Evolutionary conservation across 352 stramenopile genomes (phyloP), one percentile per base, ranked within the genome.

Genomic region (Phytophthora sansomeana): DNA sequence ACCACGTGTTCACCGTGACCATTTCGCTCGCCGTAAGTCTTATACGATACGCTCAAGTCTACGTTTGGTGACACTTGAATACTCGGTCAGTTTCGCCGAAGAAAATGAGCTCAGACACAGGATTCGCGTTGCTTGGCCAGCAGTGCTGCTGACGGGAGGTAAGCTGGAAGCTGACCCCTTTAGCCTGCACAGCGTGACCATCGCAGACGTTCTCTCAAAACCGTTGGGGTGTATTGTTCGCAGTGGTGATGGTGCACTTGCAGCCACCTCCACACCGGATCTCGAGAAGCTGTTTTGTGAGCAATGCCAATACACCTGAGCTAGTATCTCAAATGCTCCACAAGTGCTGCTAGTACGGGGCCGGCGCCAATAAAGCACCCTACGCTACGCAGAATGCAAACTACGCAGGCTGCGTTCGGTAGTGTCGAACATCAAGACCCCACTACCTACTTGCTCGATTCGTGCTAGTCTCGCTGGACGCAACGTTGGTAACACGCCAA

Each of bases 201-300:
- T 19, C 10, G 35, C 3, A 19, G 14, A 48, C 28, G 17, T 29
- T 48, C 8, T 48, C 29, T 48, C 17, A 48, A 48, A 48, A 53
- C 32, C 30, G 55, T 36, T 55, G 58, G 21, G 43, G 51, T 63
- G 28, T 52, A 63, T 33, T 68, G 19, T 58, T 63, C 14, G 30
- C 17, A 24, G 21, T 24, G 21, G 21, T 24, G 21, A 24, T 24
- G 21, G 21, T 24, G 21, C 21, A 24, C 21, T 24, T 24, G 21
- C 21, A 24, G 21, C 21, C 21, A 24, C 21, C 21, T 24, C 21
- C 21, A 24, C 21, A 24, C 21, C 21, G 21, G 1, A 24, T 3
- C 3, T 1, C 21, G n/a, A 24, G 21, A 24, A 24, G 21, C 21
- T 24, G 1, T 24, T 24, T 3, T 24, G 21, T 29, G 38, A 43